phyloP scores from a whole-genome alignment of 1,284 basidiomycete species.

The Termitomyces sp. region DNA sequence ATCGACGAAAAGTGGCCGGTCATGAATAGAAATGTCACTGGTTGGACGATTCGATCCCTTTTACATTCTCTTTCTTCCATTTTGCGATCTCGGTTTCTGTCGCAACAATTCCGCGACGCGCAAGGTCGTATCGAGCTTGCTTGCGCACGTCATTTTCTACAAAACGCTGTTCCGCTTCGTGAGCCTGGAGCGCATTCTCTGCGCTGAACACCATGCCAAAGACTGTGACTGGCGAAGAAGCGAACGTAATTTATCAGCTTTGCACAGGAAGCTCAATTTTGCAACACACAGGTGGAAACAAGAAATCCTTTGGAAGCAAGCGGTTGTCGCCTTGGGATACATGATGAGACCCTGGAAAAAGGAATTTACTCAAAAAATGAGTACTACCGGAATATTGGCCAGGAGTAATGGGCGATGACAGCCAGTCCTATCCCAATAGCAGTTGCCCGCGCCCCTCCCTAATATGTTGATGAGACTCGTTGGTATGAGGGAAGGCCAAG shows the following conservation, averaged over 20 bases:
- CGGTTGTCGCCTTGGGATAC: constrained; percentile 59
- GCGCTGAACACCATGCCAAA: constrained; percentile 71
- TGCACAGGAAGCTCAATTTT: not conserved
- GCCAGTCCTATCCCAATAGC: constrained; percentile 56
- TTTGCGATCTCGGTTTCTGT: constrained; percentile 80
- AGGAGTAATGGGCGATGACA: constrained; percentile 66
- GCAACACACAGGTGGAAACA: constrained; percentile 48
- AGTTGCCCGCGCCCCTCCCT: constrained; percentile 52
- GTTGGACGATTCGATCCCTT: constrained; percentile 9
- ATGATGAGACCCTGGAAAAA: not conserved
- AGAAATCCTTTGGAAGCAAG: constrained; percentile 78
- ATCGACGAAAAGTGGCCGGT: not conserved
- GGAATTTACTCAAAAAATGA: not conserved
- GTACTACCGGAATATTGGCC: constrained; percentile 69
- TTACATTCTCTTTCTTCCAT: constrained; percentile 56
- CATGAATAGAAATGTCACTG: not conserved
- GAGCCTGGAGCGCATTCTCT: constrained; percentile 68
- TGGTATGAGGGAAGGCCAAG: constrained; percentile 6
- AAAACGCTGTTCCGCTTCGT: constrained; percentile 61
- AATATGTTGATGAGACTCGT: constrained; percentile 10
- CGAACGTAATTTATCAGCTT: not conserved
- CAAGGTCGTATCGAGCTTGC: constrained; percentile 71
- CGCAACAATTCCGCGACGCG: constrained; percentile 66
- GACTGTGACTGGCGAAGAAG: constrained; percentile 35
- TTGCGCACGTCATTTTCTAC: constrained; percentile 67